Conservation (phyloP, 192 early-diverging fungal genomes). For the Dimargaris verticillata region DNA sequence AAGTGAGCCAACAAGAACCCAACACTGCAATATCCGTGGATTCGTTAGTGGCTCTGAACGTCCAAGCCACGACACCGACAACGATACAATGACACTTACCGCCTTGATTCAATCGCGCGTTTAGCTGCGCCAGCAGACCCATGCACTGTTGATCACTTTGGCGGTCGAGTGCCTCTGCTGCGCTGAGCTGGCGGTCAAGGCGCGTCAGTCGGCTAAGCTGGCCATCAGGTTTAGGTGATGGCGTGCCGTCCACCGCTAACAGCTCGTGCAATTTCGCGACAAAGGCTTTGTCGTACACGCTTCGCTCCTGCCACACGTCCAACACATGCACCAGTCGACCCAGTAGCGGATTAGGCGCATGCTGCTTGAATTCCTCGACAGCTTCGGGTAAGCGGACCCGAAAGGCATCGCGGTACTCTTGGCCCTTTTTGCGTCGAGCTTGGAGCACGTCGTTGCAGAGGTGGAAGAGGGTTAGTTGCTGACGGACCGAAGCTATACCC, state of each 20-base stretch:
- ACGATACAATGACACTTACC: neutral
- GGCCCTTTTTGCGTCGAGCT: constrained; percentile 14
- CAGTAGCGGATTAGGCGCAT: constrained; percentile 10
- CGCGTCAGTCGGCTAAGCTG: no score
- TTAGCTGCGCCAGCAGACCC: no score
- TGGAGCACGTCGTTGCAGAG: constrained; percentile 16
- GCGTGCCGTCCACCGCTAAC: no score
- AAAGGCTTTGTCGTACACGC: constrained; percentile 14
- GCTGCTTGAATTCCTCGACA: constrained; percentile 9
- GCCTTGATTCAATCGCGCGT: neutral
- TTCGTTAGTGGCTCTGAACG: neutral
- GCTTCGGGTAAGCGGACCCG: constrained; percentile 8
- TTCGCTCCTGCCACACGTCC: constrained; percentile 15
- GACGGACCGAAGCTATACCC: constrained; percentile 6
- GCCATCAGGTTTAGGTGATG: no score
- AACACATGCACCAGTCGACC: constrained; percentile 8
- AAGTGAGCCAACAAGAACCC: neutral
- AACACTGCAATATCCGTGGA: neutral
- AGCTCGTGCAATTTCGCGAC: constrained; percentile 8
- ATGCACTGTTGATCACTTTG: no score
- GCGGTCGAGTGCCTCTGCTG: no score
- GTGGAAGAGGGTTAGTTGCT: constrained; percentile 13
- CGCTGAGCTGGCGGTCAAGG: no score
- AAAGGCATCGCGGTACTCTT: constrained; percentile 13
- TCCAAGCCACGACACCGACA: neutral